Base-by-base conservation (phyloP, 2,329 filamentous ascomycete genomes). In the Fusarium graminum region DNA sequence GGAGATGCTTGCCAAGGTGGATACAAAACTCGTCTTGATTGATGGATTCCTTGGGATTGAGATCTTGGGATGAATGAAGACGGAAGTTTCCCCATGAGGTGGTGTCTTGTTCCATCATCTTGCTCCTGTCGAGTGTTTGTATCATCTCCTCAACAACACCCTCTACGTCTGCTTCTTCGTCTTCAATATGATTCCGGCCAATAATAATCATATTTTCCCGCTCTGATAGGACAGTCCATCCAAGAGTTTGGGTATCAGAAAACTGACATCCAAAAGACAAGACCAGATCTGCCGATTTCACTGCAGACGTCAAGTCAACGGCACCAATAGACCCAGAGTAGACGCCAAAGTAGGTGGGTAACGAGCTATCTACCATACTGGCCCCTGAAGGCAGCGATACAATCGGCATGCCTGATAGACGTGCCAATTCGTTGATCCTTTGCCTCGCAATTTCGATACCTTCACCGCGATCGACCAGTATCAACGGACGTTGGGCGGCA, bases 221-320 rank as follows among this genome's bases (percentile, higher is more conserved):
- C 1, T 67, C 30, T 1, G 67, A 59, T 0, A 53, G 10, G 0
- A 46, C 44, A 0, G 47, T 41, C 17, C 52, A 69, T 0, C 66
- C 66, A 1, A 69, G 58, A 0, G 65, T 69, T 11, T 69, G 61
- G 0, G 58, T 44, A 12, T 69, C 66, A 0, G 63, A 64, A 1
- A 54, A 34, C 1, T 67, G 54, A 0, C 65, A 68, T 0, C 62
- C 63, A 10, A 69, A 57, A 7, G 47, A 36, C 29, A 69, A 8
- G 1, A 67, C 59, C 0, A 64, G 10, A 11, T 69, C 65, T 1
- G 45, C 36, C 3, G 52, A 52, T 2, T 63, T 41, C 1, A 58
- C 38, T 2, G 9, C 42, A 6, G 38, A 7, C 2, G 45, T 54
- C 17, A 58, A 5, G 3, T 52, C 46, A 2, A 47, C 22, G 8